Evolutionary conservation across 495 filamentous ascomycete genomes (phyloP).

Genomic region (Aspergillus hancockii): DNA sequence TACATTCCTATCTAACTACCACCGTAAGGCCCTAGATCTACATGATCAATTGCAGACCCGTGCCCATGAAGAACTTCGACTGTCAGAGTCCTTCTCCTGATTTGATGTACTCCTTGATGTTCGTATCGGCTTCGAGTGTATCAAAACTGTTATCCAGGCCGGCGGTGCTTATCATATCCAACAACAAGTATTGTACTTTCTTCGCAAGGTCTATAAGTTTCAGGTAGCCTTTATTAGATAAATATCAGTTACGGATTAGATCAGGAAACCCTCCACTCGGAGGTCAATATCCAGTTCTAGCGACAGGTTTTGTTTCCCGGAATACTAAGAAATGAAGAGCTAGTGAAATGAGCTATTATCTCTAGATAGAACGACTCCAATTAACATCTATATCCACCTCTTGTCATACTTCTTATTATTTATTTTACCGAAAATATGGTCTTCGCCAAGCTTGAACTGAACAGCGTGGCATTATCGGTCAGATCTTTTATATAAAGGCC

Average conservation of each 20-base stretch:
- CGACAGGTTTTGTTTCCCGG: constrained; percentile 39
- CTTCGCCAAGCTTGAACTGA: constrained; percentile 24
- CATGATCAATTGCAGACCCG: constrained; percentile 27
- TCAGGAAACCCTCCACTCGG: constrained; percentile 28
- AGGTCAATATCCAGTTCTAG: constrained; percentile 36
- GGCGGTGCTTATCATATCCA: too few species aligned
- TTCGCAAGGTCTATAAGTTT: too few species aligned
- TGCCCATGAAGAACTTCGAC: too few species aligned
- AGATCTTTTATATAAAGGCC: constrained; percentile 24
- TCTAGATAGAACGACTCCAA: constrained; percentile 26
- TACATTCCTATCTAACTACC: too few species aligned
- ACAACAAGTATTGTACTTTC: too few species aligned
- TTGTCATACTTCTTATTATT: constrained; percentile 25
- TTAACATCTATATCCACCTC: constrained; percentile 28
- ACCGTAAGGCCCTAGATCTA: too few species aligned
- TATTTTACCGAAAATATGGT: constrained; percentile 29
- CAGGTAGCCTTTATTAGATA: not conserved
- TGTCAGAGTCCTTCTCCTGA: too few species aligned
- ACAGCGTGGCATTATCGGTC: constrained; percentile 27
- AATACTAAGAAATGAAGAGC: constrained; percentile 24
- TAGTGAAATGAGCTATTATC: too few species aligned
- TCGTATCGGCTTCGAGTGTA: too few species aligned
- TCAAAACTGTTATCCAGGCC: too few species aligned
- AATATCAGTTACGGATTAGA: constrained; percentile 35
- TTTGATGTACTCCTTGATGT: too few species aligned